Conservation (phyloP, 208 protist genomes). For the Herpetomonas tarakana region DNA sequence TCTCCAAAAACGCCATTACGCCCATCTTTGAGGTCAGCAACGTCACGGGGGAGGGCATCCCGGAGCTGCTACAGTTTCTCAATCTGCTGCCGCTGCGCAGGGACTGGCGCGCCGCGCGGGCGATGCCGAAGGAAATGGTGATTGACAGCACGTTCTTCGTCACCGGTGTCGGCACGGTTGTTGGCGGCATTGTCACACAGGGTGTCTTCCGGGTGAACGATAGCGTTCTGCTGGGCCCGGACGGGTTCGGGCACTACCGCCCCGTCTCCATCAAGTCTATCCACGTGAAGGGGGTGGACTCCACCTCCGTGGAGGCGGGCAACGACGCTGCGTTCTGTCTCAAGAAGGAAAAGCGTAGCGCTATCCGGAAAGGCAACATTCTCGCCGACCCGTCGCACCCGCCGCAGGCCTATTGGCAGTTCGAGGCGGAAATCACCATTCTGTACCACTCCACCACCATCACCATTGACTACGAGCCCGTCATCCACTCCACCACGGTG, state of each 20-base stretch:
- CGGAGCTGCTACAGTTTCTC: constrained; percentile 82
- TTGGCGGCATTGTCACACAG: constrained; percentile 92
- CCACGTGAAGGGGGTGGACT: constrained; percentile 92
- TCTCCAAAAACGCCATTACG: constrained; percentile 80
- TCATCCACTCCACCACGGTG: constrained; percentile 94
- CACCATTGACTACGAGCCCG: constrained; percentile 94
- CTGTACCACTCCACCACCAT: constrained; percentile 98
- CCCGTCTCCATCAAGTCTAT: constrained; percentile 92
- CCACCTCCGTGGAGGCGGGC: constrained; percentile 79
- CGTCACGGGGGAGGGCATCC: constrained; percentile 93
- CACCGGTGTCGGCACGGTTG: constrained; percentile 95
- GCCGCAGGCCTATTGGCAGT: constrained; percentile 90
- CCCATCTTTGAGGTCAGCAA: constrained; percentile 94
- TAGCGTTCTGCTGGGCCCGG: constrained; percentile 93
- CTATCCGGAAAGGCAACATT: constrained; percentile 95
- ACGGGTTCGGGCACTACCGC: constrained; percentile 87
- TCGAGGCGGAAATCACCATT: constrained; percentile 96
- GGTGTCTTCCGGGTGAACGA: constrained; percentile 91
- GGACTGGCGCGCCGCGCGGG: constrained; percentile 80
- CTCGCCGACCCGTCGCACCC: constrained; percentile 47
- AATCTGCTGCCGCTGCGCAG: constrained; percentile 90
- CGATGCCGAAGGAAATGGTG: constrained; percentile 82
- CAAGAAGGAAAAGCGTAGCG: constrained; percentile 93
- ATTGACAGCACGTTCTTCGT: constrained; percentile 93
- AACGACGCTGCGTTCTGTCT: constrained; percentile 93